Conservation (phyloP, 306 rosid species). For the Sesbania bispinosa region DNA sequence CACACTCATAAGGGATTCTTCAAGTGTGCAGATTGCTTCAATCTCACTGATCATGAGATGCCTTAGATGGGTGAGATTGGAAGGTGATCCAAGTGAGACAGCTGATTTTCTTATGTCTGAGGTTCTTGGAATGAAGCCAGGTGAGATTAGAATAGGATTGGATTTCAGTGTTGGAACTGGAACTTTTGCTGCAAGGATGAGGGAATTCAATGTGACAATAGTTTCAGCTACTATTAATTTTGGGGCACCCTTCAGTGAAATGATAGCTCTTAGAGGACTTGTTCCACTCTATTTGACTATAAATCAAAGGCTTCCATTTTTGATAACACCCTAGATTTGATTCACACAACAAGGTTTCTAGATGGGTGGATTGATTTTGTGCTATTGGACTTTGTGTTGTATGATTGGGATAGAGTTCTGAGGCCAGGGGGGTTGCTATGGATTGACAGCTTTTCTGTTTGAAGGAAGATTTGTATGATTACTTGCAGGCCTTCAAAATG, state of each 20-base stretch:
- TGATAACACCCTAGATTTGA: conserved; percentile 70
- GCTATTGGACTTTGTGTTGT: conserved; percentile 65
- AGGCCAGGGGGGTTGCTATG: conserved; percentile 82
- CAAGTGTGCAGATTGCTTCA: conserved; percentile 77
- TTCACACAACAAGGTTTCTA: conserved; percentile 73
- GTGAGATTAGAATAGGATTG: conserved; percentile 64
- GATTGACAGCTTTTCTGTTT: conserved; percentile 75
- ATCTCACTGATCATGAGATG: conserved; percentile 55
- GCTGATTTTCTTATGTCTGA: conserved; percentile 56
- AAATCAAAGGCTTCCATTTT: conserved; percentile 75
- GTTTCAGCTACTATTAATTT: conserved; percentile 62
- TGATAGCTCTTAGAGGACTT: conserved; percentile 75
- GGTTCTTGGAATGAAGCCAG: conserved; percentile 51
- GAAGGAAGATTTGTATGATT: conserved; percentile 63
- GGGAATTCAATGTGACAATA: conserved; percentile 60
- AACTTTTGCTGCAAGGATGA: conserved; percentile 77
- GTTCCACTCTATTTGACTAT: conserved; percentile 65
- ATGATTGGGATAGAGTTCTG: conserved; percentile 75
- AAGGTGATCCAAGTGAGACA: conserved; percentile 19
- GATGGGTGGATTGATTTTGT: conserved; percentile 81
- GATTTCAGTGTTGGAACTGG: conserved; percentile 82
- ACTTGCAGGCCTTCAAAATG: conserved; percentile 50
- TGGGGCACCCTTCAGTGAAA: conserved; percentile 78
- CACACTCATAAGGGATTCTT: conserved; percentile 53
- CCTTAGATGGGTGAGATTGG: conserved; percentile 59